Conservation (phyloP, 305 asterid species). For the Rubia balearica region DNA sequence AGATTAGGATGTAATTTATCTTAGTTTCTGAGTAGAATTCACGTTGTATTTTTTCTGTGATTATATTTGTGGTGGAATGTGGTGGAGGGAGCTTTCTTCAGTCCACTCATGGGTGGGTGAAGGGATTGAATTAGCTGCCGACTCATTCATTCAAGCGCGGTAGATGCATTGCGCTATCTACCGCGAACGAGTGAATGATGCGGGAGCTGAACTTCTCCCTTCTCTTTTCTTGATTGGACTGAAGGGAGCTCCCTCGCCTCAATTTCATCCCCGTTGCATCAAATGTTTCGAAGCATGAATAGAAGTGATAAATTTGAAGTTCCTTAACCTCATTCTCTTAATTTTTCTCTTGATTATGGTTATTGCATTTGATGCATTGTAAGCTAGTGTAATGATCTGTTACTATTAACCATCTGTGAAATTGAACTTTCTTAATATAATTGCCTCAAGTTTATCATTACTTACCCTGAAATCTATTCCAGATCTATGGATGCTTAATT, state of each 20-base stretch:
- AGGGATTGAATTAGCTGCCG: slow-evolving; percentile 64
- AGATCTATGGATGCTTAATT: not conserved
- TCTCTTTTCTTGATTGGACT: slow-evolving; percentile 74
- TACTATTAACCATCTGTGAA: not conserved
- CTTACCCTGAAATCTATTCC: not conserved
- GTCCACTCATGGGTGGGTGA: slow-evolving; percentile 55
- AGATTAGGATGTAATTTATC: not conserved
- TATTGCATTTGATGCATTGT: too few relatives aligned
- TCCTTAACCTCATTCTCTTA: too few relatives aligned
- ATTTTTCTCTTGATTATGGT: too few relatives aligned
- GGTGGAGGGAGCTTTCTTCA: slow-evolving; percentile 67
- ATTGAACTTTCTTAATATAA: not conserved
- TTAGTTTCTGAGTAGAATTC: not conserved
- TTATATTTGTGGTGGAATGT: not conserved
- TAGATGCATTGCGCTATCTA: slow-evolving; percentile 26
- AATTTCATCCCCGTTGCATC: slow-evolving; percentile 2
- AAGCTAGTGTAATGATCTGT: not conserved
- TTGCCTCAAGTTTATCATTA: not conserved
- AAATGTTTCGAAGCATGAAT: not conserved
- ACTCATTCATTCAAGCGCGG: slow-evolving; percentile 57
- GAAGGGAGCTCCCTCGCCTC: slow-evolving; percentile 81
- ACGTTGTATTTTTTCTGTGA: not conserved
- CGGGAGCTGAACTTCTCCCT: slow-evolving; percentile 64
- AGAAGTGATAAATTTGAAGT: not conserved
- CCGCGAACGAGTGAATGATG: slow-evolving; percentile 64